A percentile compares a stretch with the other conserved stretches of the same genome.
phyloP scores from a whole-genome alignment of 202 grass and related monocot species.

The Schoenoplectus tabernaemontani region DNA sequence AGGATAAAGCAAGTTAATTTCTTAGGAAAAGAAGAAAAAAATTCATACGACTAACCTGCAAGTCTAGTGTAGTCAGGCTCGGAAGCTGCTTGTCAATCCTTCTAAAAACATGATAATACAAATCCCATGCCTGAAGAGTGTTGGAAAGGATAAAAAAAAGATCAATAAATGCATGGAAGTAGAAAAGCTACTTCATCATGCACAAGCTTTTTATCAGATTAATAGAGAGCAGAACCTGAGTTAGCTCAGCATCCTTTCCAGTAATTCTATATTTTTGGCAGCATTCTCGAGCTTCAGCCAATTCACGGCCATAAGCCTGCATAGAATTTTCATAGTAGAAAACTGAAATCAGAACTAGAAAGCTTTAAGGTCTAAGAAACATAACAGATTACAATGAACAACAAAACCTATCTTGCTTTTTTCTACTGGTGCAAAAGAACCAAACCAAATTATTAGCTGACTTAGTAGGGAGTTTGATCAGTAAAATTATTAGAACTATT shows the following conservation, averaged over 20 bases:
- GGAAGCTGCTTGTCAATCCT: constrained; percentile 99
- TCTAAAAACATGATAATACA: constrained; percentile 99
- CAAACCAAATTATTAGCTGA: constrained; percentile 21
- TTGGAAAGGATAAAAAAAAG: constrained; percentile 11
- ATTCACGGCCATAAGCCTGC: constrained; percentile 88
- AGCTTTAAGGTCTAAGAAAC: neutral
- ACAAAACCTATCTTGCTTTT: neutral
- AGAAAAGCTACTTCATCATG: constrained; percentile 12
- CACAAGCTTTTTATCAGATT: neutral
- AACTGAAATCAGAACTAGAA: constrained; percentile 17
- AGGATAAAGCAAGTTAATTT: neutral
- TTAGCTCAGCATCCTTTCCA: constrained; percentile 87
- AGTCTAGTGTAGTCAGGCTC: constrained; percentile 88
- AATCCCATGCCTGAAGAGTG: constrained; percentile 84
- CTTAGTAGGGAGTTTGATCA: neutral
- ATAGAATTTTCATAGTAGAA: constrained; percentile 19
- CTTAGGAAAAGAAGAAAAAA: constrained; percentile 3
- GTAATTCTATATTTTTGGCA: constrained; percentile 72
- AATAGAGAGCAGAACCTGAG: constrained; percentile 49
- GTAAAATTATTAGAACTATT: neutral
- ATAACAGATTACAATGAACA: neutral
- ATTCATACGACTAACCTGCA: too few species aligned
- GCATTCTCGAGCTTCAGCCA: constrained; percentile 91
- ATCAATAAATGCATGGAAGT: constrained; percentile 8
- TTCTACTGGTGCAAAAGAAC: constrained; percentile 19